phyloP scores from a whole-genome alignment of 495 filamentous ascomycete species.

The Penicillium crystallinum region DNA sequence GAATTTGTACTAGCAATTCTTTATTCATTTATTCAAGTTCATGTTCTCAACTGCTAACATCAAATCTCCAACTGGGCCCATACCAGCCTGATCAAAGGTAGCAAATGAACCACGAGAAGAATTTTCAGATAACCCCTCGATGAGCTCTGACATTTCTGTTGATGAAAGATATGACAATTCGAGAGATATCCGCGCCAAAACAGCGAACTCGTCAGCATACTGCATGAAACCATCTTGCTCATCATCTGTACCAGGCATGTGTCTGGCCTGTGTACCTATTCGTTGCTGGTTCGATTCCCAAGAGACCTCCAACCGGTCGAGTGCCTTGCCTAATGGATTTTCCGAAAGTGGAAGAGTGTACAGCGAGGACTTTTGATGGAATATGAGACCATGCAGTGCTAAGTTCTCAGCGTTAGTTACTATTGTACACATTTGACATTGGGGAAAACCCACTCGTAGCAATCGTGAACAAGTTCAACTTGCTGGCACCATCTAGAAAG shows the following conservation, averaged over 20 bases:
- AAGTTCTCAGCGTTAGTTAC: neutral
- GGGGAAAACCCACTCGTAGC: neutral
- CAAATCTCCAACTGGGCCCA: conserved; percentile 2
- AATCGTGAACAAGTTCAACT: conserved; percentile 6
- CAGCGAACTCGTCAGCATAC: neutral
- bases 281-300: neutral
- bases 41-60: conserved; percentile 16
- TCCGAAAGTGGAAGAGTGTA: neutral
- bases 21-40: neutral
- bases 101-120: neutral
- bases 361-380: neutral
- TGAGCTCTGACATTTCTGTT: neutral
- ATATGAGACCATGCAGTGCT: neutral
- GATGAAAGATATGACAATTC: neutral
- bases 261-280: neutral
- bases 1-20: neutral
- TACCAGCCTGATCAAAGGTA: conserved; percentile 5
- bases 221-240: neutral
- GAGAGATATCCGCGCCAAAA: neutral
- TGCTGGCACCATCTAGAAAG: neutral
- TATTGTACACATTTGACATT: no score
- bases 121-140: neutral
- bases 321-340: neutral
- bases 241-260: neutral
- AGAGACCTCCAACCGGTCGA: neutral